phyloP scores from a whole-genome alignment of 352 stramenopile genomes.

The Phytopythium chamaehyphon region DNA sequence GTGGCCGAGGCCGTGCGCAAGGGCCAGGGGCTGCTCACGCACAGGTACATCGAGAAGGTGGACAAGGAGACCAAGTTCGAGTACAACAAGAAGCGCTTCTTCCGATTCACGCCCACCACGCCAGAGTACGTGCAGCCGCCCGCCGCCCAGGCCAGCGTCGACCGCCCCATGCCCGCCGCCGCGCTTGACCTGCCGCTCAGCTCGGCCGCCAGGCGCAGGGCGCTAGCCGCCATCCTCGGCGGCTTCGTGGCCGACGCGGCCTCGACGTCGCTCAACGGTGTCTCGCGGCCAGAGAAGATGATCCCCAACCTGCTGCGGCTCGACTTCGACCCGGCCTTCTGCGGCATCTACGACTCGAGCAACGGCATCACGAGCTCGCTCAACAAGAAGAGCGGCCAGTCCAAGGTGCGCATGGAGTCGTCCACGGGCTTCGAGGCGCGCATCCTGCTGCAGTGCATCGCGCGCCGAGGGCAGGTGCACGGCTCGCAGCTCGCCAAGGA shows the following conservation, averaged over 20 bases:
- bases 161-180: conserved; percentile 41
- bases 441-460: conserved; percentile 70
- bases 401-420: conserved; percentile 51
- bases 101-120: conserved; percentile 71
- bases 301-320: conserved; percentile 71
- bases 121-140: conserved; percentile 56
- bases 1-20: conserved; percentile 79
- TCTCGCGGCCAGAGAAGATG: conserved; percentile 70
- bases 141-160: conserved; percentile 7
- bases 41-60: conserved; percentile 76
- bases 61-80: conserved; percentile 82
- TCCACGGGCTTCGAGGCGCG: conserved; percentile 77
- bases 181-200: conserved; percentile 64
- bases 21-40: conserved; percentile 59
- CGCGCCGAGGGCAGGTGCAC: conserved; percentile 62
- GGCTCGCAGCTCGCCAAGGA: conserved; percentile 73
- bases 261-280: conserved; percentile 74
- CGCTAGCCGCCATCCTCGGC: conserved; percentile 63
- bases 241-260: conserved; percentile 76
- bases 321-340: conserved; percentile 79
- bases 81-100: conserved; percentile 82
- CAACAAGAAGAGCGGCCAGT: conserved; percentile 13
- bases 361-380: conserved; percentile 19
- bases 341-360: conserved; percentile 47
- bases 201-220: conserved; percentile 47